A percentile compares a stretch with the other conserved stretches of the same genome.
Conservation (phyloP, 2,329 filamentous ascomycete species). For the Colletotrichum camelliae region DNA sequence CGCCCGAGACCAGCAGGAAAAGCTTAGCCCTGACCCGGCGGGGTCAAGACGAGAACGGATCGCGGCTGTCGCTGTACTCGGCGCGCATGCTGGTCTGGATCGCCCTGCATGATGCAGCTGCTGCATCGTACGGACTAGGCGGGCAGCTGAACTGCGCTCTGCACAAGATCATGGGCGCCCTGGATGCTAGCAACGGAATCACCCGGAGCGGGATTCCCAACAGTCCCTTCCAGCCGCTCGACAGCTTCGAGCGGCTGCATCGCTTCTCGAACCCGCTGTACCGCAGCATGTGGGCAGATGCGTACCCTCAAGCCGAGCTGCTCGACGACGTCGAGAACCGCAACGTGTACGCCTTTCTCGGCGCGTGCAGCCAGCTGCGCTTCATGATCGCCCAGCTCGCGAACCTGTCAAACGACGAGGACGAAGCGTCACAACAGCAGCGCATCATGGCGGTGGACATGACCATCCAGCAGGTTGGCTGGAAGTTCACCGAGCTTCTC, state of each 20-base stretch:
- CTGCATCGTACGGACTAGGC: slow-evolving; percentile 35
- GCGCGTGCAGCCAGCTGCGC: slow-evolving; percentile 33
- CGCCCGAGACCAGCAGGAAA: slow-evolving; percentile 16
- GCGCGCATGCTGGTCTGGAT: slow-evolving; percentile 39
- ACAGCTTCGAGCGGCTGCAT: slow-evolving; percentile 32
- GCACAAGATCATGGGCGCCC: slow-evolving; percentile 20
- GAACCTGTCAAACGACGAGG: slow-evolving; percentile 21
- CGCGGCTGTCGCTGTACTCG: slow-evolving; percentile 33
- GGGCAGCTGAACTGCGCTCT: slow-evolving; percentile 35
- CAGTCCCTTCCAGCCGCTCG: slow-evolving; percentile 10
- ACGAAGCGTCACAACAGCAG: slow-evolving; percentile 23
- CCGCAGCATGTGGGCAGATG: slow-evolving; percentile 35
- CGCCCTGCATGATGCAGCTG: slow-evolving; percentile 32
- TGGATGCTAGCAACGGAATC: background rate
- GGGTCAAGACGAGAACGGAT: background rate
- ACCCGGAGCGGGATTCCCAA: background rate
- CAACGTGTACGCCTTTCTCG: slow-evolving; percentile 34
- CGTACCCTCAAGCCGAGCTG: slow-evolving; percentile 38
- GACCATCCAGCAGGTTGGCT: slow-evolving; percentile 25
- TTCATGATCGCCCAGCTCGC: slow-evolving; percentile 35
- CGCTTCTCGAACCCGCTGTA: slow-evolving; percentile 37
- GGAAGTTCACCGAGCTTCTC: slow-evolving; percentile 29
- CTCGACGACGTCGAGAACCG: slow-evolving; percentile 40
- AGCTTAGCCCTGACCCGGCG: background rate
- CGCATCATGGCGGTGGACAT: slow-evolving; percentile 23